Base-by-base conservation (phyloP, 345 rosid genomes). In the Microcos paniculata region DNA sequence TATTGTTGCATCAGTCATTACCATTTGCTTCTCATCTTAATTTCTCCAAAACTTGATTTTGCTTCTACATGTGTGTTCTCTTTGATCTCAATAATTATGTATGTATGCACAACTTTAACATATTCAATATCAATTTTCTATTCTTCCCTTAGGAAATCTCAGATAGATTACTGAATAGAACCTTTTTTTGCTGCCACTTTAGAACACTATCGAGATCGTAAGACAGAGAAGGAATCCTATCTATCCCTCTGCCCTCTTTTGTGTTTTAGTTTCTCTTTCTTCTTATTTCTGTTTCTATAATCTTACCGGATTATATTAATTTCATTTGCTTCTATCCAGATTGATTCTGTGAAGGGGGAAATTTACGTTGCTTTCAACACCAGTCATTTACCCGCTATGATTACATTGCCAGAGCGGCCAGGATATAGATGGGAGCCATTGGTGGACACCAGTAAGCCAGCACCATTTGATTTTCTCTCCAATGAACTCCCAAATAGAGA, bases 391-490 rank as follows among this genome's bases (percentile, higher is more conserved):
- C 86, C 96, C 1, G 90, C 85, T 46, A 84, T 76, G 23, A 71
- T 91, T 38, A 48, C 87, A n/a, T 88, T 96, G 30, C 98, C 99
- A 9, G 88, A 93, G 64, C 81, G 98, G 12, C 90, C 90, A 33
- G 96, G 96, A 65, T 86, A 85, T 83, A 77, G 90, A 83, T 95
- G 99, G 99, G 90, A 89, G 73, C 89, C 97, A 62, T 78, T 93
- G 81, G 94, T 91, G 69, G 98, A 95, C 85, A 93, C 99, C 4
- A 82, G 96, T 80, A 96, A 96, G 81, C 78, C 91, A 6, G 77
- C 87, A 23, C 99, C 98, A 4, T 96, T 74, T 53, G 93, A 96
- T 87, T 90, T 90, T 85, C 88, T 96, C 73, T 78, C 96, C 11
- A 28, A 38, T 0, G 90, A 92, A n/a, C 65, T 88, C n/a, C 92